Conservation (phyloP, 345 rosid species). For the Luvunga scandens region DNA sequence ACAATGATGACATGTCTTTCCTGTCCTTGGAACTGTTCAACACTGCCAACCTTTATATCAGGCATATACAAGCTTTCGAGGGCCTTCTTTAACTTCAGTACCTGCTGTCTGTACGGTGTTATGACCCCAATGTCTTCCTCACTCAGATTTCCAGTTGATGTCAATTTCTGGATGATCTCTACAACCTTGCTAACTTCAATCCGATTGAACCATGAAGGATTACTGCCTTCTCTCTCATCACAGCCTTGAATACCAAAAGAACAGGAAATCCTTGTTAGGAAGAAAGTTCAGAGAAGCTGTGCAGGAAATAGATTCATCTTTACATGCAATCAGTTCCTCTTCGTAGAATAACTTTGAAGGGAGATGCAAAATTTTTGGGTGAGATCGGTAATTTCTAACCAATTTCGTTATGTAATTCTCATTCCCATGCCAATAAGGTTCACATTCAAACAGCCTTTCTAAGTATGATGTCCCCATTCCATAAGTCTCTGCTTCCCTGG, state of each 20-base stretch:
- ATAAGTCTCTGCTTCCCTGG: slow-evolving; percentile 53
- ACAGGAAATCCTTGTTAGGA: slow-evolving; percentile 74
- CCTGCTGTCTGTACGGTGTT: slow-evolving; percentile 93
- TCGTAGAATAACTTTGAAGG: slow-evolving; percentile 80
- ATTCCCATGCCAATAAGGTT: slow-evolving; percentile 44
- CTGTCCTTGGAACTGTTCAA: slow-evolving; percentile 98
- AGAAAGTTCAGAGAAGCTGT: slow-evolving; percentile 38
- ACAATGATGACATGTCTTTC: slow-evolving; percentile 75
- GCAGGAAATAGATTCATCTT: slow-evolving; percentile 51
- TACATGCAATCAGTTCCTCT: slow-evolving; percentile 76
- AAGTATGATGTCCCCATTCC: slow-evolving; percentile 81
- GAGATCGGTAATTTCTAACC: slow-evolving; percentile 75
- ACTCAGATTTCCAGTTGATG: slow-evolving; percentile 35
- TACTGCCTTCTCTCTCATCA: slow-evolving; percentile 95
- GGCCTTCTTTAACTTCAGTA: slow-evolving; percentile 63
- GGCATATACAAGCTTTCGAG: slow-evolving; percentile 61
- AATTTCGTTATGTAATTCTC: slow-evolving; percentile 72
- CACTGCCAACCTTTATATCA: slow-evolving; percentile 83
- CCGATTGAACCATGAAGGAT: slow-evolving; percentile 95
- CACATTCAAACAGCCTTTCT: slow-evolving; percentile 70
- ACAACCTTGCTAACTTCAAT: slow-evolving; percentile 86
- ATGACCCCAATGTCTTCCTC: slow-evolving; percentile 81
- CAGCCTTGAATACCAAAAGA: slow-evolving; percentile 87
- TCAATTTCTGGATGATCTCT: slow-evolving; percentile 56
- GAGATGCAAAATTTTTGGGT: slow-evolving; percentile 76